Evolutionary conservation across 2,329 filamentous ascomycete genomes (phyloP).

Genomic region (Fusarium acutatum): DNA sequence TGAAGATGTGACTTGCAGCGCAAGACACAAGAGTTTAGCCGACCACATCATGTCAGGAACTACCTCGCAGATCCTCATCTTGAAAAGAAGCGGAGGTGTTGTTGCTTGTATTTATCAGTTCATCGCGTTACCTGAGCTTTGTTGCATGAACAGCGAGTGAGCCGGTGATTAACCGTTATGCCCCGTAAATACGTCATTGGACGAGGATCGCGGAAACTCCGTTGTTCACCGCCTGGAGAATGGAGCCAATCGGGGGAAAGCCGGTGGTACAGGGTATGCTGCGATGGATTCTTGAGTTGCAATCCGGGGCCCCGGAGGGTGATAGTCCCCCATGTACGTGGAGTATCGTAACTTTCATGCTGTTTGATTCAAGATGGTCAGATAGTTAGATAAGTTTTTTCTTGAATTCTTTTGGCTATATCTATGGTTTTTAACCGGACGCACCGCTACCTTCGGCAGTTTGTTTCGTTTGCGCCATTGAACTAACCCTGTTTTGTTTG

Average conservation of each 20-base stretch:
- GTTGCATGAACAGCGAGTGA: neutral
- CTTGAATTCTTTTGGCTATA: neutral
- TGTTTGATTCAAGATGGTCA: neutral
- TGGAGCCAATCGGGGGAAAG: neutral
- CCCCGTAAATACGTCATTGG: neutral
- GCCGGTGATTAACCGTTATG: neutral
- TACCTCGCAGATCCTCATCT: neutral
- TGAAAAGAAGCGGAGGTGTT: neutral
- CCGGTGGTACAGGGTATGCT: slow-evolving; percentile 4
- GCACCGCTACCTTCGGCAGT: neutral
- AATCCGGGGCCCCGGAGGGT: neutral
- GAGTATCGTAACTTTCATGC: neutral
- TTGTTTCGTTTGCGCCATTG: no score
- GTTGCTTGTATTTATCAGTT: slow-evolving; percentile 1
- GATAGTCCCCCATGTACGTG: neutral
- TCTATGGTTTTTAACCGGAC: neutral
- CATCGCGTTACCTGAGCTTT: neutral
- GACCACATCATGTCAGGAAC: slow-evolving; percentile 7
- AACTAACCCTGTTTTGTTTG: no score
- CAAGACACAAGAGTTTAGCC: neutral
- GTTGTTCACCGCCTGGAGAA: neutral
- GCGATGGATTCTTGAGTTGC: neutral
- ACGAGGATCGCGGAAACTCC: slow-evolving; percentile 6
- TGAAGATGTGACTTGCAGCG: neutral
- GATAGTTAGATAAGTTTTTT: fast-evolving